Evolutionary conservation across 306 rosid genomes (phyloP), one percentile per base, ranked within the genome.

Genomic region (Citrullus colocynthis): DNA sequence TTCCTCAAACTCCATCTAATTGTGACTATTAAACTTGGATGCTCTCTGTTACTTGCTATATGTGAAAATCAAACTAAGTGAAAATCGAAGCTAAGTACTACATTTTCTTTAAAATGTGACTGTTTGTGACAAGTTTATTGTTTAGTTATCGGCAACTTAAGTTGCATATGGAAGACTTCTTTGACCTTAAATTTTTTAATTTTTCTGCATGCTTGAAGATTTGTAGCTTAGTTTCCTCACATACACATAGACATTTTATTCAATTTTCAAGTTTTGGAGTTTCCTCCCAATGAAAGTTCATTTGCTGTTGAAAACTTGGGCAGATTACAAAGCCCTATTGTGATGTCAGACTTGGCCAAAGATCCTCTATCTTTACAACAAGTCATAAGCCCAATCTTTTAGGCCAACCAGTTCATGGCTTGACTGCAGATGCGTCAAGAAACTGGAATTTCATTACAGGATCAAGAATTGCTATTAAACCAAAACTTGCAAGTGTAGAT

Each of bases 361-460:
- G 76, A 41, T 82, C 80, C 57, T 61, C 80, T 64, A 72, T 86
- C 63, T 76, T 86, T 65, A 58, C 81, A 75, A 66, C 75, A 88
- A 87, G 82, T 81, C 71, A 80, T 74, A 84, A 52, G 75, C 79
- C 87, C n/a, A 83, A 82, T 63, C 80, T 79, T 79, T 84, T 81
- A 80, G 78, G 83, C 76, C 79, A n/a, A 63, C 78, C 6, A 77
- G 74, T 64, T 79, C 57, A 74, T 57, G 64, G 78, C 49, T 61
- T 63, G 51, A 78, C 85, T 70, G 78, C 77, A 80, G 67, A 78
- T 80, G 69, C 59, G 60, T 73, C 32, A 0, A 77, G 83, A 65
- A 84, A 87, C 81, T 90, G 97, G 98, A 89, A 93, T 87, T 95
- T 92, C 88, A 64, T 80, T 45, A 87, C 91, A 83, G 98, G 98